These are phyloP conservation scores for Colletotrichum paranaense DNA, from an alignment of 2,329 filamentous ascomycete genomes.

Conservation along the genomic window DNA sequence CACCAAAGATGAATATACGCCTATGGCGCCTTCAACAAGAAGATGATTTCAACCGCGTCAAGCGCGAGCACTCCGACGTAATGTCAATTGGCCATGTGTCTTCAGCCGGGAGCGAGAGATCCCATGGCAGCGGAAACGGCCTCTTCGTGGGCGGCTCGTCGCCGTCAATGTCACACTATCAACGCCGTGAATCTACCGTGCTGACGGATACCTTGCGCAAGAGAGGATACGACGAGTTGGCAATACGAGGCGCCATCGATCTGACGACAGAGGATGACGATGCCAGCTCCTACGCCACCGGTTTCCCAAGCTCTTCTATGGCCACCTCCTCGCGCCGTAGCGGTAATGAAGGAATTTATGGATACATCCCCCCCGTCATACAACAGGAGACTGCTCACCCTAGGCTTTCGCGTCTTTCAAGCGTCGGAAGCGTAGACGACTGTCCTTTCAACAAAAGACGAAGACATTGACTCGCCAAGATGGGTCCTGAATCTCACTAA, in stretches of 20 bases:
- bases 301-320: not conserved
- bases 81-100: not conserved
- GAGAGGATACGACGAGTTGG: not conserved
- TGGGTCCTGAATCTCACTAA: not conserved
- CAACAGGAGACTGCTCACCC: too few species aligned
- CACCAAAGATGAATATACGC: not conserved
- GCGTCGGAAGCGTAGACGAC: not conserved
- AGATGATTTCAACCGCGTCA: not conserved
- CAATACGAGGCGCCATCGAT: not conserved
- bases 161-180: not conserved
- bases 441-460: not conserved
- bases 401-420: not conserved
- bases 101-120: not conserved
- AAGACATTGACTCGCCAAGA: not conserved
- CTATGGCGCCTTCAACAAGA: not conserved
- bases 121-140: not conserved
- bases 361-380: not conserved
- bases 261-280: not conserved
- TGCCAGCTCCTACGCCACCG: too few species aligned
- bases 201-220: conserved; percentile 2
- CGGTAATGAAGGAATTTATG: not conserved
- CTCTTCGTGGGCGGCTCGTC: conserved; percentile 1
- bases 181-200: not conserved
- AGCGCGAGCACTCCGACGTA: not conserved
- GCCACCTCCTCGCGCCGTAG: not conserved